Percentiles rank a stretch among this genome's conserved stretches.
phyloP scores from a whole-genome alignment of 495 filamentous ascomycete species.

The Podospora pseudopauciseta region DNA sequence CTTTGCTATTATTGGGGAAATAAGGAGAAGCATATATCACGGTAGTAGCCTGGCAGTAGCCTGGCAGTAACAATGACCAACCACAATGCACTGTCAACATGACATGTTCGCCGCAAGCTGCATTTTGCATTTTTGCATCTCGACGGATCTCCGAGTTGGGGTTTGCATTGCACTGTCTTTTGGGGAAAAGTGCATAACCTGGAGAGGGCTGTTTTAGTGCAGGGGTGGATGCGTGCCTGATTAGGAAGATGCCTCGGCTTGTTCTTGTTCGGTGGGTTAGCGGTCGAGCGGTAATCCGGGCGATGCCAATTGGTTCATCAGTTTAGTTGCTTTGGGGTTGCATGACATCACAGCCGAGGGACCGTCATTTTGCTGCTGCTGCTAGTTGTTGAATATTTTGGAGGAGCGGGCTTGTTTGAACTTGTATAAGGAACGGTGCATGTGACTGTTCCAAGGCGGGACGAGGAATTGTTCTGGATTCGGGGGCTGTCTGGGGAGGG shows the following conservation, averaged over 20 bases:
- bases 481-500: background rate
- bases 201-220: background rate
- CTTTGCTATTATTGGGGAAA: background rate
- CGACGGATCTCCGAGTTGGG: background rate
- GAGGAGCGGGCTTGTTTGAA: no score
- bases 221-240: background rate
- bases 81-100: no score
- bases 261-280: background rate
- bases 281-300: no score
- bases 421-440: no score
- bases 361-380: background rate
- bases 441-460: no score
- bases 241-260: slow-evolving; percentile 6
- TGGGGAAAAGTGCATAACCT: background rate
- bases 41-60: background rate
- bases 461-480: no score
- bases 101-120: background rate
- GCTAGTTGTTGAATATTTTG: background rate
- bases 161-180: no score
- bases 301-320: background rate
- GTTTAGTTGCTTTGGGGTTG: background rate
- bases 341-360: slow-evolving; percentile 29
- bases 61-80: background rate
- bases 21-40: background rate
- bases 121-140: background rate